These are phyloP conservation scores for Geotrichum cucujoidarum DNA, from an alignment of 1,139 yeast genomes.

Conservation along the genomic window DNA sequence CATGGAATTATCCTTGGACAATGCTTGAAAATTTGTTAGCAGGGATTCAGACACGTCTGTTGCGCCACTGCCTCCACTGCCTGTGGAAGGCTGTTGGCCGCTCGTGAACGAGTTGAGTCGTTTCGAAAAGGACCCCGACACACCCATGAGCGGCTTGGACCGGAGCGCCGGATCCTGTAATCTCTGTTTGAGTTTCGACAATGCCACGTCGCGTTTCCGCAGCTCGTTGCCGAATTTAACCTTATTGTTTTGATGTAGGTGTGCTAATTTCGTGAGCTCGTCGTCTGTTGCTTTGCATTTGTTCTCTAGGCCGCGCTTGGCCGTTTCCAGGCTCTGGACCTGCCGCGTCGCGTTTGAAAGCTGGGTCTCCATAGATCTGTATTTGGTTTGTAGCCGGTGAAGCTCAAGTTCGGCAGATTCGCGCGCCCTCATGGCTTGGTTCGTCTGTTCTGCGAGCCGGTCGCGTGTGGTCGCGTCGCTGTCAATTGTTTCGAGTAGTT, in stretches of 20 bases:
- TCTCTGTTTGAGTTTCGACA: slow-evolving; percentile 23
- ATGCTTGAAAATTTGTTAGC: slow-evolving; percentile 15
- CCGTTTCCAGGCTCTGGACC: slow-evolving; percentile 20
- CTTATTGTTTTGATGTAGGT: slow-evolving; percentile 21
- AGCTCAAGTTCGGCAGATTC: slow-evolving; percentile 14
- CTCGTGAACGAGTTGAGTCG: slow-evolving; percentile 23
- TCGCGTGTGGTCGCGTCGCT: slow-evolving; percentile 21
- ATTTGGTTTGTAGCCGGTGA: slow-evolving; percentile 17
- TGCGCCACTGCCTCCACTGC: too few species aligned
- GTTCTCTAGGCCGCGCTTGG: slow-evolving; percentile 15
- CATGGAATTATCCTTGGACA: slow-evolving; percentile 18
- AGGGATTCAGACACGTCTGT: neutral
- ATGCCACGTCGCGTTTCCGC: slow-evolving; percentile 29
- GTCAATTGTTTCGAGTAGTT: slow-evolving; percentile 29
- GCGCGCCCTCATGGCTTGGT: slow-evolving; percentile 16
- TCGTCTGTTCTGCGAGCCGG: neutral
- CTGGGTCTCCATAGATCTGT: slow-evolving; percentile 22
- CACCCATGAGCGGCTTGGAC: slow-evolving; percentile 24
- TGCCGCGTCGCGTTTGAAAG: slow-evolving; percentile 17
- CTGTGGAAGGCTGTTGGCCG: neutral
- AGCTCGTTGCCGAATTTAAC: slow-evolving; percentile 30
- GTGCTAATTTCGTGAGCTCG: slow-evolving; percentile 16
- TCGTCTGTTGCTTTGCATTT: slow-evolving; percentile 19
- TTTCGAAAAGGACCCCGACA: slow-evolving; percentile 27
- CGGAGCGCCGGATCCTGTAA: slow-evolving; percentile 12